Evolutionary conservation across 352 stramenopile genomes (phyloP).

Genomic region (Phytopythium helicoides): DNA sequence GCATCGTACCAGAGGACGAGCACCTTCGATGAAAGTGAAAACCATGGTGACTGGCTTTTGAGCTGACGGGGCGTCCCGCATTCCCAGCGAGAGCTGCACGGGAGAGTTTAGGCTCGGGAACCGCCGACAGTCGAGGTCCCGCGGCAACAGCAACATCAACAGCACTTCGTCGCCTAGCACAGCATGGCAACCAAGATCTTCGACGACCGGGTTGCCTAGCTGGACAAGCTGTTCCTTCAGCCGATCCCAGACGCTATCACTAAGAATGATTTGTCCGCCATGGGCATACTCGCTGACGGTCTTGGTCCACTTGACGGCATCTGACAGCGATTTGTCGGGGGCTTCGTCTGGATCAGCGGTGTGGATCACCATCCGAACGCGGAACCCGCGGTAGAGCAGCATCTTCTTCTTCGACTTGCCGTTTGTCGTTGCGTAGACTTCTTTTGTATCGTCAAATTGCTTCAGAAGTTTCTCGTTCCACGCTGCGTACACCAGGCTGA

Average conservation of each 20-base stretch:
- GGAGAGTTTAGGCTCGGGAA: conserved; percentile 76
- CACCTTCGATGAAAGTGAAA: conserved; percentile 88
- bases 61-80: conserved; percentile 80
- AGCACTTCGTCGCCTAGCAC: conserved; percentile 74
- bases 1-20: conserved; percentile 72
- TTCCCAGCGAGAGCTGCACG: conserved; percentile 67
- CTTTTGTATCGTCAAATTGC: conserved; percentile 79
- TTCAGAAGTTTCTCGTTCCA: conserved; percentile 89
- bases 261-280: conserved; percentile 83
- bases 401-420: conserved; percentile 74
- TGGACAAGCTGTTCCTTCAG: conserved; percentile 87
- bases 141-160: conserved; percentile 77
- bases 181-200: conserved; percentile 75
- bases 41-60: conserved; percentile 85
- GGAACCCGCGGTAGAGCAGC: conserved; percentile 80
- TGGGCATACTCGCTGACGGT: conserved; percentile 82
- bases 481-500: conserved; percentile 81
- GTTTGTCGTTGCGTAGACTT: conserved; percentile 52
- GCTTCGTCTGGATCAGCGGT: conserved; percentile 52
- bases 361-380: conserved; percentile 87
- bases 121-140: conserved; percentile 69
- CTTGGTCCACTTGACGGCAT: conserved; percentile 84
- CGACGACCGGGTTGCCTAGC: conserved; percentile 84
- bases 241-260: conserved; percentile 82
- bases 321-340: conserved; percentile 56